Conservation (phyloP, 768 basidiomycete species). For the Austroboletus festivus region DNA sequence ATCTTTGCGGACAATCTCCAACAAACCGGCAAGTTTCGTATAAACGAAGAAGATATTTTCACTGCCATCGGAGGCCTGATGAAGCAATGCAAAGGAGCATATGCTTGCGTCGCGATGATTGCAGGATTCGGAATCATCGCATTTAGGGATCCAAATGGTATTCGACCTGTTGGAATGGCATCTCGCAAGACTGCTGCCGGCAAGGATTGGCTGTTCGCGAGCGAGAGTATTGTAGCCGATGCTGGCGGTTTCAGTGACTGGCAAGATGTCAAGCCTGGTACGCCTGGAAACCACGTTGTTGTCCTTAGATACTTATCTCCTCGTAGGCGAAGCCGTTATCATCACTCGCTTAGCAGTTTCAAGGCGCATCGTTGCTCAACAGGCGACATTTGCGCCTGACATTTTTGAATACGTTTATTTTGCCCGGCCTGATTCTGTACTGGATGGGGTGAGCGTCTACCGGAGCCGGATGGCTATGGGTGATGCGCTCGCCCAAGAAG, state of each 20-base stretch:
- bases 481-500: conserved; percentile 87
- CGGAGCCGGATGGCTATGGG: conserved; percentile 99
- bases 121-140: conserved; percentile 98
- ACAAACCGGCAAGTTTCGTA: conserved; percentile 97
- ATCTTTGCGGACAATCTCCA: conserved; percentile 97
- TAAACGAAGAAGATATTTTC: conserved; percentile 99
- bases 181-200: conserved; percentile 57
- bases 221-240: conserved; percentile 96
- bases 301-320: conserved; percentile 2
- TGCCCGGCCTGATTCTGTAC: conserved; percentile 94
- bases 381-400: conserved; percentile 86
- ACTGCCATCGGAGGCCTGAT: conserved; percentile 88
- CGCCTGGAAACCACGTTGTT: conserved; percentile 13
- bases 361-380: conserved; percentile 67
- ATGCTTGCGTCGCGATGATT: conserved; percentile 98
- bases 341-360: conserved; percentile 80
- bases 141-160: conserved; percentile 97
- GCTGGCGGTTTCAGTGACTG: conserved; percentile 88
- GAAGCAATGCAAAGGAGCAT: conserved; percentile 85
- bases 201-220: conserved; percentile 86
- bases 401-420: conserved; percentile 99
- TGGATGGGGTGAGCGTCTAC: conserved; percentile 97
- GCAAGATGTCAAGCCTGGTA: conserved; percentile 91
- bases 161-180: conserved; percentile 88
- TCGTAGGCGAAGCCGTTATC: conserved; percentile 88